Evolutionary conservation across 192 early-diverging fungal genomes (phyloP), one percentile per base, ranked within the genome.

Genomic region (Entomortierella beljakovae): DNA sequence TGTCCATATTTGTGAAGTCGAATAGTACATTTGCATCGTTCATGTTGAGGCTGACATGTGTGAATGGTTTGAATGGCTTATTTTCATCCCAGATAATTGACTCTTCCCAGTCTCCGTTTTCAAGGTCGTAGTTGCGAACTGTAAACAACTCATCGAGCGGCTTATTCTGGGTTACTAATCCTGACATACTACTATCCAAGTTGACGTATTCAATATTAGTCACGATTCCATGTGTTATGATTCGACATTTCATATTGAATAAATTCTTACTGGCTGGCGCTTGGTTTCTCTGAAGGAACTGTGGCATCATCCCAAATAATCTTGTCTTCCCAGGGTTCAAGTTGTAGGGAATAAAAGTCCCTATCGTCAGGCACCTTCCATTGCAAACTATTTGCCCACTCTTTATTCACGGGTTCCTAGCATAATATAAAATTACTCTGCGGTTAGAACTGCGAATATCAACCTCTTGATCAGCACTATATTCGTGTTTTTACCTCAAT

Each of bases 261-360:
- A 46, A 6, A 22, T 29, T 10, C 56, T 56, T 67, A 75, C 64
- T 40, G 49, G 20, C 33, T 62, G 37, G 57, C 55, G 3, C 57
- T 32, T 13, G 53, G 13, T 4, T 76, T 63, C 18, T 57, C 25
- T 7, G 57, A 50, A 15, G 67, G 60, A 28, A 57, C 63, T 31
- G 89, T 84, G 31, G 80, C 81, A 52, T 83, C 86, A 28, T 86
- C 80, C 96, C 96, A 98, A 20, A 93, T 53, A 49, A 98, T 90
- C 7, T 89, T 80, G 26, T 93, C 88, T 66, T 98, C 94, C 96
- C 96, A 98, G 29, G 76, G 62, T 38, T 94, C 93, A 38, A 96
- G 81, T 51, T 93, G 86, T 40, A 96, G 74, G 8, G 94, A 87
- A 59, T 88, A 83, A 76, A 85, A 88, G n/a, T 88, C 80, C 28